Percentiles rank a stretch among this genome's conserved stretches.
Evolutionary conservation across 2,329 filamentous ascomycete species (phyloP).

Genomic region (Curvularia lunata): DNA sequence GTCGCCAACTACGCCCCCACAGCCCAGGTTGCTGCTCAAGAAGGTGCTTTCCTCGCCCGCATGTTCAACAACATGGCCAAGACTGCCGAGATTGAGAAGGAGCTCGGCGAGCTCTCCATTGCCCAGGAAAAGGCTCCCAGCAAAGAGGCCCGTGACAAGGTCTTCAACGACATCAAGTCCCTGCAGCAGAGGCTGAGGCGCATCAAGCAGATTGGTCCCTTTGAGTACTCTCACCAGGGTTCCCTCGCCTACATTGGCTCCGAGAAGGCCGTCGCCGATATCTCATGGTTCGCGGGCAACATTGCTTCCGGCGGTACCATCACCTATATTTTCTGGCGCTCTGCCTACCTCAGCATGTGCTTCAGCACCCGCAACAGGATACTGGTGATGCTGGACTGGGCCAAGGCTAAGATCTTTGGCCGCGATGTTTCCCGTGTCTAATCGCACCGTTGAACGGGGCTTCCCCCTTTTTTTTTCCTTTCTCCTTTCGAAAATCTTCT

Average conservation of each 20-base stretch:
- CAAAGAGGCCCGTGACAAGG: conserved; percentile 62
- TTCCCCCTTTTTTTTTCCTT: background rate
- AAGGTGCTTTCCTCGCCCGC: conserved; percentile 91
- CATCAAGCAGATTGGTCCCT: conserved; percentile 94
- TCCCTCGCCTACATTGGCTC: conserved; percentile 97
- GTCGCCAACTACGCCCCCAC: conserved; percentile 97
- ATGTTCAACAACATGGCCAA: conserved; percentile 99
- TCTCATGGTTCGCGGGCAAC: conserved; percentile 97
- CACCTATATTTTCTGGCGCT: conserved; percentile 98
- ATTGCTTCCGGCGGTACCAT: conserved; percentile 89
- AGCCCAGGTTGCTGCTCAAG: conserved; percentile 93
- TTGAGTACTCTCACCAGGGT: conserved; percentile 98
- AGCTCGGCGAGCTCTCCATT: conserved; percentile 72
- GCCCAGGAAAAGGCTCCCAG: conserved; percentile 70
- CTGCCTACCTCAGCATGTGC: conserved; percentile 98
- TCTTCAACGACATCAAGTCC: conserved; percentile 79
- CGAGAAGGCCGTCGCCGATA: conserved; percentile 96
- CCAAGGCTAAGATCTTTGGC: conserved; percentile 96
- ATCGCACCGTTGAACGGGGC: background rate
- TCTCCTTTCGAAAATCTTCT: background rate
- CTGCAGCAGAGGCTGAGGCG: conserved; percentile 86
- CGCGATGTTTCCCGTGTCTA: conserved; percentile 85
- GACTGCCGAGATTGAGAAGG: conserved; percentile 79
- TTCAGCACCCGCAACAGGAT: conserved; percentile 98
- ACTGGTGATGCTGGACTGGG: conserved; percentile 91